Evolutionary conservation across 1,284 basidiomycete species (phyloP), one percentile per base, ranked within the genome.

Genomic region (Hemileia vastatrix): DNA sequence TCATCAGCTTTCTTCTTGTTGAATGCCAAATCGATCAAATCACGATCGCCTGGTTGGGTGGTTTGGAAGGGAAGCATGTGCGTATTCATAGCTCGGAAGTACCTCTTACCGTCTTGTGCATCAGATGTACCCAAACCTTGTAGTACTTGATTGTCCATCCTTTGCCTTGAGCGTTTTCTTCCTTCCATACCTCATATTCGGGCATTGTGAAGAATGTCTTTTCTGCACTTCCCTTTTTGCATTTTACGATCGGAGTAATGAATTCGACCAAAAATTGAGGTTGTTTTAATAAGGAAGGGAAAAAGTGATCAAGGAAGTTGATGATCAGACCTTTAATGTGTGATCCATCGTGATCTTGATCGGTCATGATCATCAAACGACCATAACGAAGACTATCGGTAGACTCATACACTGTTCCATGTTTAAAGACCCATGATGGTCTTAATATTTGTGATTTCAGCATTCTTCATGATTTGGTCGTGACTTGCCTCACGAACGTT

Each of bases 291-390:
- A 99, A 80, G 1, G 94, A 96, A 0, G 94, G 95, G 77, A 88
- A 97, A 77, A 93, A 97, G 76, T 94, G 87, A 73, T 98, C 94
- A 64, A 99, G 80, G 77, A 93, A 97, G 77, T 99, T 99, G 80
- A 99, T 94, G 63, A 99, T 82, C 6, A 98, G 83, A 45, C 94
- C 94, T 78, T 99, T 99, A 80, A 99, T 99, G 78, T 99, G 94
- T 43, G 94, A 97, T 57, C 94, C 94, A 78, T 99, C 94, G 79
- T 97, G 92, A 83, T 99, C 94, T 88, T 97, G 93, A 86, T 98
- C 95, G 9, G 94, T 92, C 94, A 98, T 98, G 74, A 99, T 92
- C 94, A 99, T 99, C 64, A 99, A 77, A 63, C 86, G 85, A 1
- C 94, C 94, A 72, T 99, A 99, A 21, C 94, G 85, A 73, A 99